Evolutionary conservation across 495 filamentous ascomycete species (phyloP).

Genomic region (Bryoglossum gracile): DNA sequence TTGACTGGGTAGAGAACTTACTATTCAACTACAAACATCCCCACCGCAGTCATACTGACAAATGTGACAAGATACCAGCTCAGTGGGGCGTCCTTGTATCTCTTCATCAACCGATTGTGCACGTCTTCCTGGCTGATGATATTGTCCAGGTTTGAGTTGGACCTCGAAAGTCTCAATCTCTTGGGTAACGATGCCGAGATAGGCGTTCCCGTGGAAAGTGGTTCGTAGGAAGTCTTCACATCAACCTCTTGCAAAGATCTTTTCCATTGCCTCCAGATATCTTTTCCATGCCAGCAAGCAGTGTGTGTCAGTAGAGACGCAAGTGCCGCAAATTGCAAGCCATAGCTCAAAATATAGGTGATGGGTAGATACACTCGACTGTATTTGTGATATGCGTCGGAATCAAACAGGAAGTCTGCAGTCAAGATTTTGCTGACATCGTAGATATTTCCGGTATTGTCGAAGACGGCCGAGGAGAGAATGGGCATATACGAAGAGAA

Average conservation of each 20-base stretch:
- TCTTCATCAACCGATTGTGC: conserved; percentile 68
- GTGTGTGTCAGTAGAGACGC: conserved; percentile 67
- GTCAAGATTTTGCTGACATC: conserved; percentile 71
- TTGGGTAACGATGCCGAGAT: conserved; percentile 7
- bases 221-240: conserved; percentile 36
- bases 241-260: conserved; percentile 41
- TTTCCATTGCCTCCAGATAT: conserved; percentile 65
- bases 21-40: conserved; percentile 81
- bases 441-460: conserved; percentile 71
- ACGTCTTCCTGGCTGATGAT: conserved; percentile 63
- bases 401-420: conserved; percentile 62
- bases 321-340: conserved; percentile 71
- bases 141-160: conserved; percentile 37
- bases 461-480: conserved; percentile 66
- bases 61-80: conserved; percentile 70
- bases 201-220: conserved; percentile 6
- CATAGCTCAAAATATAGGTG: conserved; percentile 75
- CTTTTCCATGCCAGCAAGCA: conserved; percentile 64
- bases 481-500: conserved; percentile 79
- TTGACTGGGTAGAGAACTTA: conserved; percentile 28
- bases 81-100: conserved; percentile 67
- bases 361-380: conserved; percentile 76
- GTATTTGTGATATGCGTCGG: conserved; percentile 62
- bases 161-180: conserved; percentile 32
- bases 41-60: conserved; percentile 60